These are phyloP conservation scores for Davidsoniella australis DNA, from an alignment of 2,329 filamentous ascomycete genomes.

Conservation along the genomic window DNA sequence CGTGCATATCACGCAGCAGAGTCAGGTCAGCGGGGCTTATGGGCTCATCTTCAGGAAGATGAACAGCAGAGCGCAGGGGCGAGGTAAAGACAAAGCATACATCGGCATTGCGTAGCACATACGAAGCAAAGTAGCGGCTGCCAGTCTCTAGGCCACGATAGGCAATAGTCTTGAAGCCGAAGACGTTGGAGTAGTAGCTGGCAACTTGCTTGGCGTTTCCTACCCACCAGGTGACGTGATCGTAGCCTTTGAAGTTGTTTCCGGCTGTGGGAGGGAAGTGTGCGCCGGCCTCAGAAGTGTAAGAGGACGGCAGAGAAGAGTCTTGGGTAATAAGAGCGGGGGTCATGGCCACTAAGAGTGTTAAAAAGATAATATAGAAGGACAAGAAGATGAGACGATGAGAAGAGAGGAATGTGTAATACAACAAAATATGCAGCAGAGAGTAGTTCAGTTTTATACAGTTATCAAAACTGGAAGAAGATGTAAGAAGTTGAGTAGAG, in stretches of 20 bases:
- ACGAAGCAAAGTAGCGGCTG: conserved; percentile 61
- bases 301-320: neutral
- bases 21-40: conserved; percentile 45
- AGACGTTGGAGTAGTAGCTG: conserved; percentile 69
- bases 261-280: conserved; percentile 30
- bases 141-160: conserved; percentile 83
- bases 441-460: neutral
- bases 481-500: too few species aligned
- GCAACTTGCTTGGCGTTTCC: conserved; percentile 94
- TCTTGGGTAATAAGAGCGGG: conserved; percentile 37
- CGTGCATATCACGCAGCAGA: conserved; percentile 58
- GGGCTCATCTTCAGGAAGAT: conserved; percentile 40
- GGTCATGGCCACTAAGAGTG: conserved; percentile 30
- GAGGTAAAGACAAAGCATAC: conserved; percentile 75
- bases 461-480: too few species aligned
- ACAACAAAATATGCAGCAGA: neutral
- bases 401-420: neutral
- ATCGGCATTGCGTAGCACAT: conserved; percentile 62
- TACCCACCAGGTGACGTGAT: conserved; percentile 91
- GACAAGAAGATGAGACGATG: neutral
- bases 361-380: conserved; percentile 1
- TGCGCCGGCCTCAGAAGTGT: conserved; percentile 22
- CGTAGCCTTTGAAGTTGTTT: conserved; percentile 63
- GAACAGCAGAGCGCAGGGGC: conserved; percentile 46
- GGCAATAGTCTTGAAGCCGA: conserved; percentile 70